A percentile compares a stretch with the other conserved stretches of the same genome.
Conservation (phyloP, 2,329 filamentous ascomycete species). For the Monilinia aucupariae region DNA sequence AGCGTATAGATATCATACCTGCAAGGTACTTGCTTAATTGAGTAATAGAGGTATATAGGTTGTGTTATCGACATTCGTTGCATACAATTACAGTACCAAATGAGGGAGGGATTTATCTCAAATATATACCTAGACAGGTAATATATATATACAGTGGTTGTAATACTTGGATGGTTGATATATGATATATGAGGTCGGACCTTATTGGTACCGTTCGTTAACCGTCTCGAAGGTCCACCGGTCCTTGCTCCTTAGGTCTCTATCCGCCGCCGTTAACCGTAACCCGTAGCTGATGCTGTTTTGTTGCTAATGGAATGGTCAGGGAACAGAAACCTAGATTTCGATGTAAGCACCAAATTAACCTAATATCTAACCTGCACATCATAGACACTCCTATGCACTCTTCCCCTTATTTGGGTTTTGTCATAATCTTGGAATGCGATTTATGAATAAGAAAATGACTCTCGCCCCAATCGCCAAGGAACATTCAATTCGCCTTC, state of each 20-base stretch:
- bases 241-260: conserved; percentile 11
- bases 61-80: too few relatives aligned
- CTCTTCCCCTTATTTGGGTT: not conserved
- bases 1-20: not conserved
- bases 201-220: conserved; percentile 9
- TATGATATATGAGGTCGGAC: conserved; percentile 4
- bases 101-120: too few relatives aligned
- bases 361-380: conserved; percentile 7
- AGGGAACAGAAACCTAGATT: conserved; percentile 5
- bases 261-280: conserved; percentile 13
- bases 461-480: conserved; percentile 7
- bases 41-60: too few relatives aligned
- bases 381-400: not conserved
- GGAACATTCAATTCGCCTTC: not conserved
- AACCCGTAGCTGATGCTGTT: not conserved
- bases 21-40: too few relatives aligned
- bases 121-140: too few relatives aligned
- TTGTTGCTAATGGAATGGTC: conserved; percentile 7
- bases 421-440: not conserved
- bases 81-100: too few relatives aligned
- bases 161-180: too few relatives aligned
- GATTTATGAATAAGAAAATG: conserved; percentile 6
- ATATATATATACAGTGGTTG: too few relatives aligned
- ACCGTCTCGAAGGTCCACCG: not conserved
- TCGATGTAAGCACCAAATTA: conserved; percentile 11